Conservation (phyloP, 169 alveolate species). For the Cryptosporidium sp. region DNA sequence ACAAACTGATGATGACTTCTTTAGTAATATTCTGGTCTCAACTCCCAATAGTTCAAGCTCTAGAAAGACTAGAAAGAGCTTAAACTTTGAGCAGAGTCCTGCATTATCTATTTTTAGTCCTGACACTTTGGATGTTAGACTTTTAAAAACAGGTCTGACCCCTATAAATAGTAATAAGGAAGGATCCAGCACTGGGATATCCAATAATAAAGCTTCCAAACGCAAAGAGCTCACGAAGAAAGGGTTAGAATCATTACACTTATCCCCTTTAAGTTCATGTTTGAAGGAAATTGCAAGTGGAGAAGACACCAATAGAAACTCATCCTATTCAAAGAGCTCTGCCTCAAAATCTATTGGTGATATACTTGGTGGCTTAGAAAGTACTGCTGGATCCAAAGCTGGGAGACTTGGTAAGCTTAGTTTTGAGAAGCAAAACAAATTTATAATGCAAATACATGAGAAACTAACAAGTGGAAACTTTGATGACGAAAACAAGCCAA, state of each 20-base stretch:
- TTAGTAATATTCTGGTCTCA: constrained; percentile 14
- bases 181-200: background rate
- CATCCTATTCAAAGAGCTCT: constrained; percentile 34
- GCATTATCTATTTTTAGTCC: background rate
- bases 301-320: constrained; percentile 23
- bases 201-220: constrained; percentile 17
- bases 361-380: constrained; percentile 26
- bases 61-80: constrained; percentile 15
- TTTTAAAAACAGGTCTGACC: constrained; percentile 35
- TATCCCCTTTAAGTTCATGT: constrained; percentile 23
- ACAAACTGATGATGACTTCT: constrained; percentile 10
- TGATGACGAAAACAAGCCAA: background rate
- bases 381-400: constrained; percentile 1
- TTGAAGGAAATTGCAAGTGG: constrained; percentile 25
- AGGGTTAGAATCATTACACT: background rate
- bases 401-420: constrained; percentile 9
- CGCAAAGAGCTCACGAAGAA: constrained; percentile 17
- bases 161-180: constrained; percentile 39
- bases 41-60: constrained; percentile 36
- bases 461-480: background rate
- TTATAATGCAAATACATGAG: constrained; percentile 42
- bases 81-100: constrained; percentile 3
- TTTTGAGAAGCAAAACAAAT: constrained; percentile 62
- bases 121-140: background rate
- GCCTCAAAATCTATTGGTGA: constrained; percentile 30